phyloP scores from a whole-genome alignment of 2,329 filamentous ascomycete species.

The Pseudopyricularia cyperi region DNA sequence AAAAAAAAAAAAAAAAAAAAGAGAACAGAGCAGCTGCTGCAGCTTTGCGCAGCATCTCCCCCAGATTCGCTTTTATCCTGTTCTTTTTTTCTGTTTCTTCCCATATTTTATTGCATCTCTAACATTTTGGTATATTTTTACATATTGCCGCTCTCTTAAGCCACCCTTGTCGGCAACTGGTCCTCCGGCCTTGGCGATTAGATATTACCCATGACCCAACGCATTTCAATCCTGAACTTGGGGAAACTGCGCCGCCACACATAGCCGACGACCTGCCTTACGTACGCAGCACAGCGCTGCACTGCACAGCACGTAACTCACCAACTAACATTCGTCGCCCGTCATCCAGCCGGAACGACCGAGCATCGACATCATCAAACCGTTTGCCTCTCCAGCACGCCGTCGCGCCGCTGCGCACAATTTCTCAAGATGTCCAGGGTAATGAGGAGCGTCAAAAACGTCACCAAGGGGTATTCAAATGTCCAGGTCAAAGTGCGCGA shows the following conservation, averaged over 20 bases:
- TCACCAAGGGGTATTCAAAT: slow-evolving; percentile 94
- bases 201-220: neutral
- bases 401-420: slow-evolving; percentile 11
- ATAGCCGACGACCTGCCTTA: neutral
- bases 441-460: slow-evolving; percentile 95
- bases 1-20: neutral
- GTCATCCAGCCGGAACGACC: neutral
- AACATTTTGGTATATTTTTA: neutral
- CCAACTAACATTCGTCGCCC: neutral
- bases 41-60: too few relatives aligned
- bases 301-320: too few relatives aligned
- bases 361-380: neutral
- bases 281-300: neutral
- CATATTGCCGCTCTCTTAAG: neutral
- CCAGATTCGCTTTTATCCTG: neutral
- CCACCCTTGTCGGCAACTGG: neutral
- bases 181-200: neutral
- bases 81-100: neutral
- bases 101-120: neutral
- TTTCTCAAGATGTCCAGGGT: slow-evolving; percentile 73
- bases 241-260: neutral
- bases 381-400: neutral
- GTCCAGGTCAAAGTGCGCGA: slow-evolving; percentile 98
- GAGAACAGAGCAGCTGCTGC: too few relatives aligned
- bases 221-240: neutral